Percentiles rank a stretch among this genome's conserved stretches.
phyloP scores from a whole-genome alignment of 2,329 filamentous ascomycete species.

The Diaporthe nobilis region DNA sequence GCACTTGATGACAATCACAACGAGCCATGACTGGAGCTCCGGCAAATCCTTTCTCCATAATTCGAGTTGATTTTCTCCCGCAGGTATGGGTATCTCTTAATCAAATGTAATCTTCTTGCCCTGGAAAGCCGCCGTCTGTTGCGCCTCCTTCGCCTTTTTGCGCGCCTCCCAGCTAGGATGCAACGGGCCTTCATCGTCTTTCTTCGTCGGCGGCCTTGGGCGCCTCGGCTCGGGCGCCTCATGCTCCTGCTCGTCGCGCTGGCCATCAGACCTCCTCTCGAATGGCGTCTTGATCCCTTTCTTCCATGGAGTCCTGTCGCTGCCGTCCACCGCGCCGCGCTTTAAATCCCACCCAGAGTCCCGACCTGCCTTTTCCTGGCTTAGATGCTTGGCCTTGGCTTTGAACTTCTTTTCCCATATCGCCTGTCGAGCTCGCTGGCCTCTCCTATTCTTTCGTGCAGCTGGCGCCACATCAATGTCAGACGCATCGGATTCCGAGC shows the following conservation, averaged over 20 bases:
- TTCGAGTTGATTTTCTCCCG: conserved; percentile 11
- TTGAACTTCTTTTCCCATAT: conserved; percentile 88
- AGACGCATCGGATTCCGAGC: conserved; percentile 75
- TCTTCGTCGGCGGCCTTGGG: conserved; percentile 33
- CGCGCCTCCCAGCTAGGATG: conserved; percentile 77
- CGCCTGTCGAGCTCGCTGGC: conserved; percentile 82
- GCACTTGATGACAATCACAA: not conserved
- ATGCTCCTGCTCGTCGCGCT: conserved; percentile 16
- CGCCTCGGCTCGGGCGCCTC: conserved; percentile 19
- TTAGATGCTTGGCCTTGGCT: conserved; percentile 76
- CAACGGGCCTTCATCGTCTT: conserved; percentile 57
- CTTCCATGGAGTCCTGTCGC: conserved; percentile 66
- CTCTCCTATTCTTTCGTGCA: conserved; percentile 79
- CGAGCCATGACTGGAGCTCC: not conserved
- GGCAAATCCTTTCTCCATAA: not conserved
- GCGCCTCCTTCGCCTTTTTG: conserved; percentile 72
- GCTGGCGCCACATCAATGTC: conserved; percentile 74
- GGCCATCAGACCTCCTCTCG: conserved; percentile 39
- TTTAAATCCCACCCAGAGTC: conserved; percentile 72
- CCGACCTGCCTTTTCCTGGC: conserved; percentile 55
- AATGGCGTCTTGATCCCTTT: conserved; percentile 58
- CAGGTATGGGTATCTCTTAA: conserved; percentile 48
- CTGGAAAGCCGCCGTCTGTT: conserved; percentile 66
- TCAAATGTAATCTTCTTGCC: conserved; percentile 74
- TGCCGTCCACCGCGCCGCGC: conserved; percentile 66